These are phyloP conservation scores for Nematodospora anomalae DNA, from an alignment of 1,139 yeast genomes.

Conservation along the genomic window DNA sequence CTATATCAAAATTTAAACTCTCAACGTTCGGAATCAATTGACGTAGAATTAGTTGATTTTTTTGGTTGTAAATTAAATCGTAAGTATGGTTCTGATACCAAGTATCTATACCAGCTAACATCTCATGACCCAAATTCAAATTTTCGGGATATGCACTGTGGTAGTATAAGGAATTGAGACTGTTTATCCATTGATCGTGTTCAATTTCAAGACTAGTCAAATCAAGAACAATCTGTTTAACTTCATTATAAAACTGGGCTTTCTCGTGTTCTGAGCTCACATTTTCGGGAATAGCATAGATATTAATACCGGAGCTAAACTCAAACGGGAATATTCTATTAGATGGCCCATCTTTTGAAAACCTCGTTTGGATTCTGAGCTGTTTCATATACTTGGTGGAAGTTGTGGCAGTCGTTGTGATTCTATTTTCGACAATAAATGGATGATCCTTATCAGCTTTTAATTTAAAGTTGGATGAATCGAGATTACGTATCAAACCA, in stretches of 20 bases:
- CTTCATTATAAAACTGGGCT: constrained; percentile 23
- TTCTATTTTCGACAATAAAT: constrained; percentile 25
- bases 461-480: constrained; percentile 16
- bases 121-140: constrained; percentile 7
- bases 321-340: constrained; percentile 26
- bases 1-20: constrained; percentile 9
- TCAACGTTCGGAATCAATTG: constrained; percentile 14
- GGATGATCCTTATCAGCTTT: constrained; percentile 14
- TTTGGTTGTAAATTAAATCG: constrained; percentile 19
- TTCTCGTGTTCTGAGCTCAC: constrained; percentile 15
- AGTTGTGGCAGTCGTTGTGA: constrained; percentile 9
- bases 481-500: constrained; percentile 23
- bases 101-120: constrained; percentile 7
- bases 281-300: constrained; percentile 28
- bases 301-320: constrained; percentile 23
- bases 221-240: constrained; percentile 18
- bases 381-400: constrained; percentile 17
- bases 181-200: constrained; percentile 21
- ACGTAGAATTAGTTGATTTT: constrained; percentile 16
- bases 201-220: constrained; percentile 19
- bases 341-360: constrained; percentile 7
- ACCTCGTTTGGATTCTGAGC: constrained; percentile 26
- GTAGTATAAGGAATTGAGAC: constrained; percentile 23
- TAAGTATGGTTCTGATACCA: constrained; percentile 3
- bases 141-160: constrained; percentile 12